Evolutionary conservation across 768 basidiomycete genomes (phyloP).

Genomic region (Lactifluus hygrophoroides): DNA sequence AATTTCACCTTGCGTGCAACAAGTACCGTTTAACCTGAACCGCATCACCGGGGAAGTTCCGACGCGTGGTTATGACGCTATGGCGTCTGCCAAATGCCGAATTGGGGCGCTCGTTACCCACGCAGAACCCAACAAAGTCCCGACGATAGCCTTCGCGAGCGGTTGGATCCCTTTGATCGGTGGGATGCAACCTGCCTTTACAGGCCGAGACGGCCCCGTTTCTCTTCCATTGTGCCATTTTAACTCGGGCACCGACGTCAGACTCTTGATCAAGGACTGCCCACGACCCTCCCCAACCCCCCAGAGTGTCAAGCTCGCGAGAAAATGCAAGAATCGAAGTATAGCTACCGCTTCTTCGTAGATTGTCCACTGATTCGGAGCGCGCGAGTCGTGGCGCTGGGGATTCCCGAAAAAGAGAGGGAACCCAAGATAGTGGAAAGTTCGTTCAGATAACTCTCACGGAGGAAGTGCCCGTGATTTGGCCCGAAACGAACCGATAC

Average conservation of each 20-base stretch:
- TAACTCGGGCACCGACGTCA: slow-evolving; percentile 12
- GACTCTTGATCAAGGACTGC: slow-evolving; percentile 10
- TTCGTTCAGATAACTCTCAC: slow-evolving; percentile 14
- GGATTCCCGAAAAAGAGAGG: background rate
- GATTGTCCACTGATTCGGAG: slow-evolving; percentile 20
- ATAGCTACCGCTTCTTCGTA: slow-evolving; percentile 13
- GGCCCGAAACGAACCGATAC: slow-evolving; percentile 18
- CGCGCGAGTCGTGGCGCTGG: slow-evolving; percentile 19
- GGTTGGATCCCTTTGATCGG: slow-evolving; percentile 10
- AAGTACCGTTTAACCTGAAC: background rate
- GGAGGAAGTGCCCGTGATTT: slow-evolving; percentile 14
- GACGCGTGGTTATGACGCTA: background rate
- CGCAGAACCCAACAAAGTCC: slow-evolving; percentile 6
- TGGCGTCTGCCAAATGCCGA: background rate
- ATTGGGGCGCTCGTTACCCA: slow-evolving; percentile 4
- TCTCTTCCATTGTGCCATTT: background rate
- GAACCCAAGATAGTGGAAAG: slow-evolving; percentile 9
- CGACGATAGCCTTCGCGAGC: slow-evolving; percentile 4
- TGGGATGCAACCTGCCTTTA: slow-evolving; percentile 9
- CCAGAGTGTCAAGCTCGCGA: background rate
- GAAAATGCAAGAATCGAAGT: slow-evolving; percentile 6
- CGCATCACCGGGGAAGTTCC: slow-evolving; percentile 2
- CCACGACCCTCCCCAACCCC: slow-evolving; percentile 15
- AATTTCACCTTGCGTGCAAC: slow-evolving; percentile 5
- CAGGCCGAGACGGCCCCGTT: background rate